Base-by-base conservation (phyloP, 768 basidiomycete species). In the Xanthoconium stramineum region DNA sequence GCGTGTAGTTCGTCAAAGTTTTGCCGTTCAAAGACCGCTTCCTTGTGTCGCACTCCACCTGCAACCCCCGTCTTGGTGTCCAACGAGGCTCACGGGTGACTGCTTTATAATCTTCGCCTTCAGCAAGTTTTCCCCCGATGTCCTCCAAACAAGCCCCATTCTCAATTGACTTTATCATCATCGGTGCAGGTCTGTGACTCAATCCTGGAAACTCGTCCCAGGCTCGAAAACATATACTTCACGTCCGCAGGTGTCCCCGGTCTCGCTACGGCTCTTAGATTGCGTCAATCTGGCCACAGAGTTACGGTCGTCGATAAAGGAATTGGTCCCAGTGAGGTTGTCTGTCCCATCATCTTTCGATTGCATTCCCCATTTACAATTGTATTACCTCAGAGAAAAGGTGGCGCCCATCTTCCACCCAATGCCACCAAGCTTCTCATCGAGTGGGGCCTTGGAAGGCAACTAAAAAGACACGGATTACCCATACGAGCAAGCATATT, bases 361-460 rank as follows among this genome's bases (percentile, higher is more conserved):
- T 54, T 14, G 6, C 33, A 29, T 35, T 15, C 47, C 12, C 35
- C 3, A 17, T 39, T 57, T 24, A 53, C 48, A 7, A 43, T 54
- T 12, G 19, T 11, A 19, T 19, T 6, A 6, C 35, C 30, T 12
- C 45, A 80, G 77, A 69, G 67, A 37, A 65, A 63, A 45, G 77
- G 72, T 14, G 78, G 77, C 9, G 69, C 77, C 10, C 77, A 81
- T 47, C 72, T 83, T 10, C 81, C 83, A 29, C 83, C 85, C 0
- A 86, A 86, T 61, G 76, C 84, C 72, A 83, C 83, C 47, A 78
- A 78, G 52, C 70, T 85, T 2, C 69, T 86, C 24, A 70, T 75
- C 47, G 75, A 81, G 56, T 87, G 85, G 84, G 83, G 80, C 14
- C 72, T 83, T 9, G 76, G 66, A 24, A 76, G 80, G 28, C 67